Percentiles rank a stretch among this genome's conserved stretches.
These are phyloP conservation scores for Stemphylium beticola DNA, from an alignment of 2,329 filamentous ascomycete species.

Conservation along the genomic window DNA sequence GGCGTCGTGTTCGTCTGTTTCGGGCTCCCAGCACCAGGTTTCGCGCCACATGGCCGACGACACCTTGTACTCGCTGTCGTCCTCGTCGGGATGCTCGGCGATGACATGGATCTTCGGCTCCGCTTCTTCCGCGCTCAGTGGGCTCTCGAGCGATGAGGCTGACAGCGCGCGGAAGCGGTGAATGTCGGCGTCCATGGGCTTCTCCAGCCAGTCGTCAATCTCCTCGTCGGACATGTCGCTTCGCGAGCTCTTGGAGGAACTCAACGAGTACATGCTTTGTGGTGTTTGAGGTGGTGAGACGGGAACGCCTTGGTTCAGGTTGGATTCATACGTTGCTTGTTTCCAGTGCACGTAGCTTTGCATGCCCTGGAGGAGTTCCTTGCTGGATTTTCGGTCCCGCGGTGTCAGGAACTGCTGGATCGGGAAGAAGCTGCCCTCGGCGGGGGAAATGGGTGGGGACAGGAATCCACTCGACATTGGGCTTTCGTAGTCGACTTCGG, in stretches of 20 bases:
- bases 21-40: conserved; percentile 9
- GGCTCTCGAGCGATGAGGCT: conserved; percentile 5
- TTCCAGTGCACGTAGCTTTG: conserved; percentile 17
- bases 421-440: conserved; percentile 12
- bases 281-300: conserved; percentile 12
- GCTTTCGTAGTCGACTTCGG: conserved; percentile 2
- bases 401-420: conserved; percentile 10
- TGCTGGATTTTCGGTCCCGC: conserved; percentile 11
- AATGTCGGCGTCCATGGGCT: conserved; percentile 24
- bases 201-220: conserved; percentile 28
- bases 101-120: conserved; percentile 15
- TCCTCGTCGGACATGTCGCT: conserved; percentile 27
- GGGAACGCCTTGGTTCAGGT: background rate
- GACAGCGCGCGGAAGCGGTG: conserved; percentile 21
- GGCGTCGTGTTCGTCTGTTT: background rate
- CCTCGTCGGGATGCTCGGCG: conserved; percentile 8
- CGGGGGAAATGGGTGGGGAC: conserved; percentile 8
- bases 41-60: conserved; percentile 8
- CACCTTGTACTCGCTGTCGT: background rate
- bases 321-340: conserved; percentile 12
- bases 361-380: conserved; percentile 10
- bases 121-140: background rate
- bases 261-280: conserved; percentile 3
- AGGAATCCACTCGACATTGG: conserved; percentile 2
- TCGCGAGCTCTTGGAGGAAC: conserved; percentile 11